A percentile compares a stretch with the other conserved stretches of the same genome.
phyloP scores from a whole-genome alignment of 2,329 filamentous ascomycete genomes.

The Shiraia sp. region DNA sequence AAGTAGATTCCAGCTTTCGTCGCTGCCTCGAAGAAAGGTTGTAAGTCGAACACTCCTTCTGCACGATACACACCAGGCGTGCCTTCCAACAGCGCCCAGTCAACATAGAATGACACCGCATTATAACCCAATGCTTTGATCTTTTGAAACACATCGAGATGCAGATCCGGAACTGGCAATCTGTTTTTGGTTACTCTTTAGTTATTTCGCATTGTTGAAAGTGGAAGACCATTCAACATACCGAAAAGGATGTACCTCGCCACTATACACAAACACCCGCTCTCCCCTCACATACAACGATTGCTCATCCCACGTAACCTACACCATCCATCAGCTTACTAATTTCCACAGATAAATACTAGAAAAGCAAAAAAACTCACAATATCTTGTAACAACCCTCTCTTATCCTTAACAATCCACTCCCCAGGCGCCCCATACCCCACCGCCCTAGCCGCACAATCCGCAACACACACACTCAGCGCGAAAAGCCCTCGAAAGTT shows the following conservation, averaged over 20 bases:
- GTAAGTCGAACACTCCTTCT: constrained; percentile 71
- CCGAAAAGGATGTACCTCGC: constrained; percentile 73
- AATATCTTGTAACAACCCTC: constrained; percentile 59
- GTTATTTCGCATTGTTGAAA: neutral
- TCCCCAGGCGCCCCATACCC: constrained; percentile 55
- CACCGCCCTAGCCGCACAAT: constrained; percentile 53
- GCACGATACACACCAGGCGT: constrained; percentile 70
- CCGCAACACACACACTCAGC: constrained; percentile 47
- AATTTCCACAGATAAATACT: neutral
- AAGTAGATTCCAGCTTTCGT: constrained; percentile 75
- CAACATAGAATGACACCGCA: constrained; percentile 75
- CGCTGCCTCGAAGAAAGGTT: constrained; percentile 78
- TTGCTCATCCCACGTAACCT: constrained; percentile 72
- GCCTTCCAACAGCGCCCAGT: constrained; percentile 79
- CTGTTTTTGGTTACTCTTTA: constrained; percentile 34
- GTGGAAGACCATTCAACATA: constrained; percentile 23
- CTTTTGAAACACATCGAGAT: constrained; percentile 79
- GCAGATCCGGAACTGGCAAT: constrained; percentile 64
- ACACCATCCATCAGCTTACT: constrained; percentile 1
- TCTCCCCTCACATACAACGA: constrained; percentile 72
- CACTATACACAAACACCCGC: constrained; percentile 71
- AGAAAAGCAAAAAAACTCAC: constrained; percentile 44
- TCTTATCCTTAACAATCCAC: constrained; percentile 54
- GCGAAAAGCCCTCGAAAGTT: constrained; percentile 27
- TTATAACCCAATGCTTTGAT: constrained; percentile 81